phyloP scores from a whole-genome alignment of 176 grass and related monocot species.

The Aegilops longissima region DNA sequence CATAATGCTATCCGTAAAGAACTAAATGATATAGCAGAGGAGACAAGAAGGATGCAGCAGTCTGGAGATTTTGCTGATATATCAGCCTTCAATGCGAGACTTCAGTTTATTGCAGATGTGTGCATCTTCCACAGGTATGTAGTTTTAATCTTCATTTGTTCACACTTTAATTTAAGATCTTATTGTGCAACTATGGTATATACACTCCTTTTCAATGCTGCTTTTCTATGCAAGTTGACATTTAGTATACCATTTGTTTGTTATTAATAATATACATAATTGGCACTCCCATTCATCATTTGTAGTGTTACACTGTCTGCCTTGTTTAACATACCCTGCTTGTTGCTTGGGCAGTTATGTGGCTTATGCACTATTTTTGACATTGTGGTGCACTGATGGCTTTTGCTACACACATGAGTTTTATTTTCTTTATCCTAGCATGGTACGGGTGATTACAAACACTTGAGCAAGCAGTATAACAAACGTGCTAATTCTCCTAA shows the following conservation, averaged over 20 bases:
- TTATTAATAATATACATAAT: background rate
- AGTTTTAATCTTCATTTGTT: background rate
- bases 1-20: constrained; percentile 93
- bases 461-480: constrained; percentile 17
- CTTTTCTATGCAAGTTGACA: constrained; percentile 16
- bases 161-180: constrained; percentile 4
- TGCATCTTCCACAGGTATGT: constrained; percentile 94
- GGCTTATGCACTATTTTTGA: background rate
- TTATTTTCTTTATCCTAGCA: constrained; percentile 4
- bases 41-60: constrained; percentile 75
- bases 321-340: background rate
- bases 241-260: background rate
- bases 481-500: constrained; percentile 3
- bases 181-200: background rate
- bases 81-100: constrained; percentile 73
- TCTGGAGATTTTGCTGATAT: constrained; percentile 93
- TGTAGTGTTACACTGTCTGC: background rate
- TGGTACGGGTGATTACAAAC: background rate
- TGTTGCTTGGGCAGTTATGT: background rate
- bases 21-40: constrained; percentile 77
- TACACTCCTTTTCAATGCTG: background rate
- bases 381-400: background rate
- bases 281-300: constrained; percentile 1
- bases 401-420: background rate
- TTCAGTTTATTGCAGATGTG: constrained; percentile 97